A percentile compares a stretch with the other conserved stretches of the same genome.
phyloP scores from a whole-genome alignment of 208 protist genomes.

The Vickermania ingenoplastis region DNA sequence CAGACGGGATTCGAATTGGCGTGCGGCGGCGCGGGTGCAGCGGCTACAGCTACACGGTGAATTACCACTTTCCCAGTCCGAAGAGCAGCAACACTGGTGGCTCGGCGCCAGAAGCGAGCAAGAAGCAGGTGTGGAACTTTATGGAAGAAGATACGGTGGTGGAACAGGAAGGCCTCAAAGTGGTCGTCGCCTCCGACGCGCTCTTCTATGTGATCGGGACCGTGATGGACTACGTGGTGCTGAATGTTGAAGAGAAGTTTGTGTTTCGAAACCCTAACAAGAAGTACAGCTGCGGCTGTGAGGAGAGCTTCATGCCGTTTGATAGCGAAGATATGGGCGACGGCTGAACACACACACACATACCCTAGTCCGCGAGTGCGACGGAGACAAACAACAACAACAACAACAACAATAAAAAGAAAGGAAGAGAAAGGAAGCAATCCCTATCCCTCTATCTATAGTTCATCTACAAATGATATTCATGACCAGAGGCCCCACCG shows the following conservation, averaged over 20 bases:
- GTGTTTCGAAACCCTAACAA: conserved; percentile 97
- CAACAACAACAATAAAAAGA: no score
- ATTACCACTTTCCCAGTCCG: conserved; percentile 65
- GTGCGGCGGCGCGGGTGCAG: conserved; percentile 92
- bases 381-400: no score
- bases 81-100: conserved; percentile 6
- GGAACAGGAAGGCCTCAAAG: conserved; percentile 88
- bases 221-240: conserved; percentile 94
- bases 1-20: conserved; percentile 87
- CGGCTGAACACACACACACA: conserved; percentile 8
- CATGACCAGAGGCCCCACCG: no score
- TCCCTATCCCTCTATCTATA: no score
- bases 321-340: conserved; percentile 65
- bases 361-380: no score
- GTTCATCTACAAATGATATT: no score
- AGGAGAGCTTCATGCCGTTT: conserved; percentile 94
- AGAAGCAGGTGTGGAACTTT: neutral
- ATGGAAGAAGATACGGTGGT: conserved; percentile 60
- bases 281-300: conserved; percentile 94
- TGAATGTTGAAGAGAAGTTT: conserved; percentile 93
- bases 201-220: conserved; percentile 96
- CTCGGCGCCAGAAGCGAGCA: neutral
- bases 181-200: conserved; percentile 90
- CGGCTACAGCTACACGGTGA: conserved; percentile 95
- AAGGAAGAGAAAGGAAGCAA: no score